Evolutionary conservation across 2,329 filamentous ascomycete species (phyloP).

Genomic region (Fusarium sp.): DNA sequence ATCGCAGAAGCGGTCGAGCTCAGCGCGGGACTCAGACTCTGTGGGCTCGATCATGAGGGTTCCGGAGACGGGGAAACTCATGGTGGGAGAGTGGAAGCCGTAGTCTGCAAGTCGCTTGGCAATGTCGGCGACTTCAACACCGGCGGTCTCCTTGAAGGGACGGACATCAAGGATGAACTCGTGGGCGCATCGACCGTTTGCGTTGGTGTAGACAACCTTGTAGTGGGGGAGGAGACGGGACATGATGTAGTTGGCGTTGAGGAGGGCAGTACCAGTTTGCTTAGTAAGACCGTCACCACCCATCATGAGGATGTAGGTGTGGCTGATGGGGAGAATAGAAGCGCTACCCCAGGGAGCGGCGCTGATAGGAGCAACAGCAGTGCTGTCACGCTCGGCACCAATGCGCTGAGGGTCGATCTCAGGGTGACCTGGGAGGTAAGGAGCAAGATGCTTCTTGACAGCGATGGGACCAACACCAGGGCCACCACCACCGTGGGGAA

Average conservation of each 20-base stretch:
- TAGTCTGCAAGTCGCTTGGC: slow-evolving; percentile 97
- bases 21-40: slow-evolving; percentile 89
- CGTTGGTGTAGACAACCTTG: slow-evolving; percentile 92
- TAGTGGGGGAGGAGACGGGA: slow-evolving; percentile 87
- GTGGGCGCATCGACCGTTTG: slow-evolving; percentile 89
- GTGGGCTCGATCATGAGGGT: slow-evolving; percentile 99
- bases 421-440: slow-evolving; percentile 66
- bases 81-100: slow-evolving; percentile 96
- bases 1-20: slow-evolving; percentile 93
- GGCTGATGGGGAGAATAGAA: slow-evolving; percentile 92
- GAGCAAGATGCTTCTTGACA: slow-evolving; percentile 83
- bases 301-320: slow-evolving; percentile 97
- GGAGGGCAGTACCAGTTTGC: slow-evolving; percentile 88
- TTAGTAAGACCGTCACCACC: slow-evolving; percentile 77
- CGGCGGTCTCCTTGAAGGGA: slow-evolving; percentile 83
- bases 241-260: slow-evolving; percentile 98
- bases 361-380: slow-evolving; percentile 44
- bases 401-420: slow-evolving; percentile 45
- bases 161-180: slow-evolving; percentile 96
- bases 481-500: slow-evolving; percentile 93
- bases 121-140: slow-evolving; percentile 91
- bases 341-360: slow-evolving; percentile 86
- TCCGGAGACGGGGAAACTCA: slow-evolving; percentile 95
- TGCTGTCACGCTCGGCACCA: slow-evolving; percentile 65
- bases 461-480: slow-evolving; percentile 95